These are phyloP conservation scores for Camillea tinctor DNA, from an alignment of 2,329 filamentous ascomycete genomes.

Conservation along the genomic window DNA sequence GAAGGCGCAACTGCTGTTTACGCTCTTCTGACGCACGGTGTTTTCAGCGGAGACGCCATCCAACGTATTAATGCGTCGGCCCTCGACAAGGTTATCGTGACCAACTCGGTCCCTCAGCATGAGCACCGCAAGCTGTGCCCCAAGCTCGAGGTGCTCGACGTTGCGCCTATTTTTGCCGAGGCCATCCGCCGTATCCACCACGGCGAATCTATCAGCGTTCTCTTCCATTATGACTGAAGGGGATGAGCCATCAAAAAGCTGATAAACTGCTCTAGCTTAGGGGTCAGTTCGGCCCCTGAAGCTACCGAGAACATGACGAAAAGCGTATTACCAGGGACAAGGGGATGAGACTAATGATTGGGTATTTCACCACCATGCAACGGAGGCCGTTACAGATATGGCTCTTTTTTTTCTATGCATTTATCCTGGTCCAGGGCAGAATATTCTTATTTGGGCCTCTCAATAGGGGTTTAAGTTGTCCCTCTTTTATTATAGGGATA, in stretches of 20 bases:
- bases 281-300: not conserved
- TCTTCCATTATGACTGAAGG: slow-evolving; percentile 77
- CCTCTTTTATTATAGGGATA: not conserved
- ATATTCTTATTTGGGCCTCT: not conserved
- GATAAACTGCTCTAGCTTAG: not conserved
- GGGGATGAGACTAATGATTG: not conserved
- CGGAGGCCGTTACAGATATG: not conserved
- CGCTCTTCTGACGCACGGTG: slow-evolving; percentile 90
- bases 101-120: slow-evolving; percentile 88
- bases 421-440: not conserved
- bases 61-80: slow-evolving; percentile 90
- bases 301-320: not conserved
- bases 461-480: not conserved
- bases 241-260: not conserved
- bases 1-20: slow-evolving; percentile 91
- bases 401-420: not conserved
- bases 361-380: not conserved
- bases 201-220: slow-evolving; percentile 93
- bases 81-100: slow-evolving; percentile 90
- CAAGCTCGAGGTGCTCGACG: slow-evolving; percentile 89
- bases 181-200: slow-evolving; percentile 95
- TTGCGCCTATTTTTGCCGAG: slow-evolving; percentile 90
- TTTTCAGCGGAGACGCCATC: slow-evolving; percentile 93
- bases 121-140: slow-evolving; percentile 75
- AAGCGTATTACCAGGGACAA: not conserved